A percentile compares a stretch with the other conserved stretches of the same genome.
These are phyloP conservation scores for Coniochaeta sp. DNA, from an alignment of 2,329 filamentous ascomycete genomes.

Conservation along the genomic window DNA sequence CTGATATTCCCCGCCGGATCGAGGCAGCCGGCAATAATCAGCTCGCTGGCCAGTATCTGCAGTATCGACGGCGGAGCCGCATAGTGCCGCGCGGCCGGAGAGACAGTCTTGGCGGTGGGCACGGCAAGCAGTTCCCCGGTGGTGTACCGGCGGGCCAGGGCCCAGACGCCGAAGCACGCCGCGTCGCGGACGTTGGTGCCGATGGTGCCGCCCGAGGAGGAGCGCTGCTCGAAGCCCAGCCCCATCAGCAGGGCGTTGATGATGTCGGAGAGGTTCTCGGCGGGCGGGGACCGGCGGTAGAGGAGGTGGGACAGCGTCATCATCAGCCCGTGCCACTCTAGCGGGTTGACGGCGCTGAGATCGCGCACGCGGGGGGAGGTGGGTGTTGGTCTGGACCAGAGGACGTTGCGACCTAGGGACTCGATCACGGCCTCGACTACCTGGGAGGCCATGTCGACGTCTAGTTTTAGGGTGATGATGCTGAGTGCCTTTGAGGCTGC, in stretches of 20 bases:
- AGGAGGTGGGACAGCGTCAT: conserved; percentile 81
- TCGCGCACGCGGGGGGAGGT: conserved; percentile 39
- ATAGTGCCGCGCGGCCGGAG: conserved; percentile 28
- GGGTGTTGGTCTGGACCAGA: conserved; percentile 27
- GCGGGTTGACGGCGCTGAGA: conserved; percentile 67
- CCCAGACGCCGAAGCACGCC: conserved; percentile 94
- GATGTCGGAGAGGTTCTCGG: conserved; percentile 61
- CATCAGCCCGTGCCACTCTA: conserved; percentile 89
- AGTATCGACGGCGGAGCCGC: conserved; percentile 43
- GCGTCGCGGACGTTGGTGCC: conserved; percentile 91
- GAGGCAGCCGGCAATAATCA: conserved; percentile 74
- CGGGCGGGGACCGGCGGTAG: conserved; percentile 74
- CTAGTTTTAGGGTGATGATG: conserved; percentile 73
- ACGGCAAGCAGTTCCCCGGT: conserved; percentile 68
- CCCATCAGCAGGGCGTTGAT: conserved; percentile 71
- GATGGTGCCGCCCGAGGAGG: conserved; percentile 73
- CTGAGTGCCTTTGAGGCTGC: conserved; percentile 90
- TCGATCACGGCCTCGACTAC: conserved; percentile 82
- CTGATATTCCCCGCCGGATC: conserved; percentile 92
- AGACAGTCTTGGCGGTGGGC: conserved; percentile 33
- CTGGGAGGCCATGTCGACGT: conserved; percentile 73
- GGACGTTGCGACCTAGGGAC: conserved; percentile 51
- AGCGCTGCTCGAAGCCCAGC: conserved; percentile 81
- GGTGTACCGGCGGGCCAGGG: conserved; percentile 77
- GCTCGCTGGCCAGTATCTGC: conserved; percentile 71